Evolutionary conservation across 768 basidiomycete genomes (phyloP), one percentile per base, ranked within the genome.

Genomic region (Mycena chlorophos): DNA sequence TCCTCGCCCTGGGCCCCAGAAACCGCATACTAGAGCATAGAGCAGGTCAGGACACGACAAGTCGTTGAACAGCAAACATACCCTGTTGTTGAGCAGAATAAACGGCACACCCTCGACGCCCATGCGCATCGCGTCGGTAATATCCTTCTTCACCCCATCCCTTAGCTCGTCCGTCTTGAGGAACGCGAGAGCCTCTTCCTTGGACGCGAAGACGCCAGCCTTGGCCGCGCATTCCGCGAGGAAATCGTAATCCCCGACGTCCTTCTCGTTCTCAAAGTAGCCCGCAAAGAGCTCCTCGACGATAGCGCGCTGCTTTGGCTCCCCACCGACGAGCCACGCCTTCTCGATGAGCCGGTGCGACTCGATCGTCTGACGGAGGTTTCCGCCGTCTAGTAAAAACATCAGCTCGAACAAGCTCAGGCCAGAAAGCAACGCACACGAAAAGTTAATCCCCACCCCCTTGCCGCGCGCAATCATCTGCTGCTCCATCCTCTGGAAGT

Each of bases 311-410:
- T 62, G 60, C 22, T 1, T 28, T 1, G 45, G 14, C 53, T 62
- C 53, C 23, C 60, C 60, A 27, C 60, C 60, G 20, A 52, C 40
- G 12, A 37, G 19, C 23, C 52, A 62, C 20, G 60, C 60, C 31
- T 62, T 62, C 27, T 38, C 60, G 29, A 62, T 55, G 17, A 62
- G 47, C 12, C 60, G 56, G 43, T 62, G 60, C n/a, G 60, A 62
- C n/a, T 62, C 56, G 19, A 54, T 62, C 28, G 60, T 57, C 39
- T 62, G 60, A 23, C 60, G 60, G 19, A 62, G 20, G 30, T 6
- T 17, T 13, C 56, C 60, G 22, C 54, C 60, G 27, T 55, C 60
- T 61, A 1, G 28, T 6, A 19, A 13, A 6, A 5, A 6, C 12
- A 46, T 25, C 5, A 46, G 45, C 4, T 10, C 14, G 20, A 25